Conservation (phyloP, 768 basidiomycete genomes). For the Lactarius akahatsu region DNA sequence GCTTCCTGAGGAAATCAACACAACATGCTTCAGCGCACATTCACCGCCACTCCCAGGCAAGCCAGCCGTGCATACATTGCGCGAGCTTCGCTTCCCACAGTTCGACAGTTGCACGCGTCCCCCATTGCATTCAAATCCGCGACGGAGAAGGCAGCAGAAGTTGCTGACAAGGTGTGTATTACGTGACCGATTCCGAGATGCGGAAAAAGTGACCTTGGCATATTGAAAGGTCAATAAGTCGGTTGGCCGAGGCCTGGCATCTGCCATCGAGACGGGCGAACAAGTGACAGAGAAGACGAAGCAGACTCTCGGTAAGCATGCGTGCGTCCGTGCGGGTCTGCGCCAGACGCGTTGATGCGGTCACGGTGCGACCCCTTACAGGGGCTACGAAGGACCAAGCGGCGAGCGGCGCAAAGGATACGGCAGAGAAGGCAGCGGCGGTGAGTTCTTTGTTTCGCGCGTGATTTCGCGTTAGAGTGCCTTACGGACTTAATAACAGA, state of each 20-base stretch:
- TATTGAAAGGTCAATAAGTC: slow-evolving; percentile 25
- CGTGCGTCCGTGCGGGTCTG: not conserved
- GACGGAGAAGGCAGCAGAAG: slow-evolving; percentile 25
- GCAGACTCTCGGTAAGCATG: slow-evolving; percentile 20
- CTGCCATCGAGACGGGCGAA: slow-evolving; percentile 26
- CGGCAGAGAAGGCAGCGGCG: slow-evolving; percentile 14
- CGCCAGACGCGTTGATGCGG: not conserved
- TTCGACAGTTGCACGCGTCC: slow-evolving; percentile 18
- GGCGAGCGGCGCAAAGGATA: not conserved
- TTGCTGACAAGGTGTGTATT: slow-evolving; percentile 25
- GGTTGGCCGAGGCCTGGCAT: slow-evolving; percentile 23
- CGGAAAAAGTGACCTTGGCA: too few species aligned
- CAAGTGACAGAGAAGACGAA: slow-evolving; percentile 27
- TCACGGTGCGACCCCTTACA: not conserved
- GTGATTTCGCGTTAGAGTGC: not conserved
- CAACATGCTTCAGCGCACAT: slow-evolving; percentile 16
- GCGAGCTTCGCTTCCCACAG: not conserved
- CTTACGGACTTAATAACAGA: not conserved
- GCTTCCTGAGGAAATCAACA: not conserved
- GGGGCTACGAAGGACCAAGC: slow-evolving; percentile 18
- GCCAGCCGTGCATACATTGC: slow-evolving; percentile 1
- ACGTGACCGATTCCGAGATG: too few species aligned
- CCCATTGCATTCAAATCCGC: slow-evolving; percentile 11
- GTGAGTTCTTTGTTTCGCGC: not conserved
- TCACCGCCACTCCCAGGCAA: slow-evolving; percentile 5